Conservation (phyloP, 2,329 filamentous ascomycete genomes). For the Ophiostoma angusticollis region DNA sequence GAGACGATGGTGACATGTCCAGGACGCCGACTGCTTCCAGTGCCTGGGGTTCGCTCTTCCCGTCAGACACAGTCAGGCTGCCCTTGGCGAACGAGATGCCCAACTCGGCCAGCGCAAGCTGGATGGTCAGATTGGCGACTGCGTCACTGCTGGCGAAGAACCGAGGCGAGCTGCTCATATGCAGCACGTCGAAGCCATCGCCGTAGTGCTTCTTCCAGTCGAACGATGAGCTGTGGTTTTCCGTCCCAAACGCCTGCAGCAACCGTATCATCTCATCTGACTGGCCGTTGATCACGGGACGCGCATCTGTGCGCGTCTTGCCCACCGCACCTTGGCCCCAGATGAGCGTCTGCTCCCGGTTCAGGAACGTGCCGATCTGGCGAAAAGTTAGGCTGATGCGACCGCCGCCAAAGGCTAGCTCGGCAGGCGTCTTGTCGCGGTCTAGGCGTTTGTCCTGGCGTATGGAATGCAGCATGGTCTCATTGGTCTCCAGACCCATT, state of each 20-base stretch:
- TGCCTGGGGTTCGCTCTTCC: conserved; percentile 18
- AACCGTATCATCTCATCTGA: conserved; percentile 52
- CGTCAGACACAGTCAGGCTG: conserved; percentile 23
- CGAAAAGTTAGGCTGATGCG: conserved; percentile 91
- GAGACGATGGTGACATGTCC: conserved; percentile 12
- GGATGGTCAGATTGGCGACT: conserved; percentile 35
- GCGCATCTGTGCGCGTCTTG: conserved; percentile 50
- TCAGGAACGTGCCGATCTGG: conserved; percentile 73
- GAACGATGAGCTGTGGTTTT: conserved; percentile 64
- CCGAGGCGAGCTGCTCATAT: conserved; percentile 41
- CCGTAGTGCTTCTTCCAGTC: conserved; percentile 70
- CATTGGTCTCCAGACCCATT: conserved; percentile 71
- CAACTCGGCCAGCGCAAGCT: conserved; percentile 36
- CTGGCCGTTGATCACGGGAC: conserved; percentile 56
- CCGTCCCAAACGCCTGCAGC: conserved; percentile 66
- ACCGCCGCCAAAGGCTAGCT: conserved; percentile 59
- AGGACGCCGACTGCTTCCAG: conserved; percentile 10
- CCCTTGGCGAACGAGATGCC: conserved; percentile 34
- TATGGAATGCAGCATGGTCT: conserved; percentile 84
- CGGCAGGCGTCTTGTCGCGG: conserved; percentile 53
- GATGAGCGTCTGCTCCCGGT: conserved; percentile 50
- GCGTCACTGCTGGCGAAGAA: conserved; percentile 37
- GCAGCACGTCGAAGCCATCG: conserved; percentile 68
- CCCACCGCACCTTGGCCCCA: conserved; percentile 83
- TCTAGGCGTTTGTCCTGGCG: conserved; percentile 66